Base-by-base conservation (phyloP, 2,329 filamentous ascomycete species). In the Dactylonectria macrodidyma region DNA sequence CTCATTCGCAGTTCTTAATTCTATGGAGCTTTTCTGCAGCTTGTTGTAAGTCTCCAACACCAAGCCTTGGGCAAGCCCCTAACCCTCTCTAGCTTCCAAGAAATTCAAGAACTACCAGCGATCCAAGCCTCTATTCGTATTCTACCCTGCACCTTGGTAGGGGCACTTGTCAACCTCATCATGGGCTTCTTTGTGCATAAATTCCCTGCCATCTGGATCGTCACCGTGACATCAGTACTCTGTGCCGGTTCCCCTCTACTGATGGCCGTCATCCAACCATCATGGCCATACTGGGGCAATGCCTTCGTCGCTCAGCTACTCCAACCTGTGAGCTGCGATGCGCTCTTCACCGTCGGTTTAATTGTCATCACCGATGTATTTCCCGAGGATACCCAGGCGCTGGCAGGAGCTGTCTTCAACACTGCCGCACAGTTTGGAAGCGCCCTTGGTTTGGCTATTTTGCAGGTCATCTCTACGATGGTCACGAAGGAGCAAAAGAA, bases 371-470 rank as follows among this genome's bases (percentile, higher is more conserved):
- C 84, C 0, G 84, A 87, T 14, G 83, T 82, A 3, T 91, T 90
- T 67, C 85, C 87, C 0, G 80, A 84, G n/a, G 78, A 87, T 9
- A 89, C 83, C 1, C 89, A 91, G 65, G 87, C 86, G 0, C 79
- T 91, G 0, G 89, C 88, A 0, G 90, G 89, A 0, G 88, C 87
- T 0, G 88, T 91, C 0, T 91, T 91, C 76, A 90, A 89, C 67
- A 89, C 88, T 0, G 81, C 86, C 1, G 79, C 83, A 0, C 88
- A 91, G 68, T 85, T 91, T 62, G 89, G 89, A 0, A 84, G 78
- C n/a, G 82, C 83, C 0, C 76, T 88, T 19, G 86, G 85, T 1
- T 66, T 88, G 9, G 84, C 84, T 1, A 70, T 86, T 1, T 81
- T 85, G 62, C 84, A 85, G 60, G 81, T 86, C 1, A 81, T 88